Evolutionary conservation across 1,139 yeast species (phyloP).

Genomic region (Nakaseomyces sp.): DNA sequence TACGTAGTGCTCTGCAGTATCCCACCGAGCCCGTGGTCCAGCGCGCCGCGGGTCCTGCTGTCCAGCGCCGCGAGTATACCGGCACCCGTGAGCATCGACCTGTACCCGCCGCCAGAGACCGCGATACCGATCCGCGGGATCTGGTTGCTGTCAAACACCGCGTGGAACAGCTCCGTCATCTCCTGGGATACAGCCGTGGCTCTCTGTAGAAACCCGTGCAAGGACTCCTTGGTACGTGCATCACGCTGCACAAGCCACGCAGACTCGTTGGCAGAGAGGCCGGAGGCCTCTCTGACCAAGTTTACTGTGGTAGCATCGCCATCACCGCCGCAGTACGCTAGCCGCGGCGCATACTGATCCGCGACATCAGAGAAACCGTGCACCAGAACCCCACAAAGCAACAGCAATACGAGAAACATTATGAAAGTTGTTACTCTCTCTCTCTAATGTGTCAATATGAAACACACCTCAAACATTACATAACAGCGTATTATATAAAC

Average conservation of each 20-base stretch:
- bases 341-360: constrained; percentile 55
- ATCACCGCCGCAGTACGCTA: constrained; percentile 34
- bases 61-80: constrained; percentile 79
- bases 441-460: too few relatives aligned
- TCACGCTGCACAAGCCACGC: constrained; percentile 41
- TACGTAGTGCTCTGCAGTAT: constrained; percentile 66
- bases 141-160: constrained; percentile 17
- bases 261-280: constrained; percentile 24
- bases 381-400: constrained; percentile 16
- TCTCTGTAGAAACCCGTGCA: constrained; percentile 46
- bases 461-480: too few relatives aligned
- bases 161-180: constrained; percentile 30
- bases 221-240: constrained; percentile 42
- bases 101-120: constrained; percentile 85
- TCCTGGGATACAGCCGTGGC: constrained; percentile 56
- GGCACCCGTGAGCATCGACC: constrained; percentile 88
- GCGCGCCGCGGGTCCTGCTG: constrained; percentile 53
- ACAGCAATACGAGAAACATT: background rate
- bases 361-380: constrained; percentile 45
- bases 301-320: constrained; percentile 12
- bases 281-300: constrained; percentile 36
- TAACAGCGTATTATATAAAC: too few relatives aligned
- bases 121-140: constrained; percentile 52
- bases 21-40: constrained; percentile 65
- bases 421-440: too few relatives aligned